Conservation (phyloP, 225 moss, liverwort and hornwort genomes). For the Bryum argenteum region DNA sequence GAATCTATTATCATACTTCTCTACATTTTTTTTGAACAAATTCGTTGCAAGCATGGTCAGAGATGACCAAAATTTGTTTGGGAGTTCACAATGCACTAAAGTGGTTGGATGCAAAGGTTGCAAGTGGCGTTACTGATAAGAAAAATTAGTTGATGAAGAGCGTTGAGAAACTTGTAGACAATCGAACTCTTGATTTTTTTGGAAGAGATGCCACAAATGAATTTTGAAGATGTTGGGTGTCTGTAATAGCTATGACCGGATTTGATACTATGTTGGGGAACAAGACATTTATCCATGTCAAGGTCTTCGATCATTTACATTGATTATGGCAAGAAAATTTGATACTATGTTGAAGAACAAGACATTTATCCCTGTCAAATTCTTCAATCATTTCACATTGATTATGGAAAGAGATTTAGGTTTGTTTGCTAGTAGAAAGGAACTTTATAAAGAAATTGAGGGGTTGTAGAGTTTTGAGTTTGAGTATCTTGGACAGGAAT, state of each 20-base stretch:
- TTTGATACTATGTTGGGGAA: background rate
- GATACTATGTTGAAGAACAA: constrained; percentile 1
- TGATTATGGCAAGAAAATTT: background rate
- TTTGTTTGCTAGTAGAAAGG: background rate
- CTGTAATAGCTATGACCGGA: background rate
- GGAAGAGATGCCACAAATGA: background rate
- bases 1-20: background rate
- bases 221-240: background rate
- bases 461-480: too few species aligned
- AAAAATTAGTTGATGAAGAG: background rate
- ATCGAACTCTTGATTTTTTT: background rate
- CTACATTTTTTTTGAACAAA: background rate
- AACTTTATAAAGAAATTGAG: too few species aligned
- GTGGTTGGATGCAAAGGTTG: background rate
- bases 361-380: background rate
- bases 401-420: background rate
- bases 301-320: background rate
- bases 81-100: too few species aligned
- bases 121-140: background rate
- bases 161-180: background rate
- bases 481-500: too few species aligned
- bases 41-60: background rate
- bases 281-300: background rate
- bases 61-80: background rate
- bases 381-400: background rate